phyloP scores from a whole-genome alignment of 225 moss, liverwort and hornwort genomes.

The Thuidium tamariscinum region DNA sequence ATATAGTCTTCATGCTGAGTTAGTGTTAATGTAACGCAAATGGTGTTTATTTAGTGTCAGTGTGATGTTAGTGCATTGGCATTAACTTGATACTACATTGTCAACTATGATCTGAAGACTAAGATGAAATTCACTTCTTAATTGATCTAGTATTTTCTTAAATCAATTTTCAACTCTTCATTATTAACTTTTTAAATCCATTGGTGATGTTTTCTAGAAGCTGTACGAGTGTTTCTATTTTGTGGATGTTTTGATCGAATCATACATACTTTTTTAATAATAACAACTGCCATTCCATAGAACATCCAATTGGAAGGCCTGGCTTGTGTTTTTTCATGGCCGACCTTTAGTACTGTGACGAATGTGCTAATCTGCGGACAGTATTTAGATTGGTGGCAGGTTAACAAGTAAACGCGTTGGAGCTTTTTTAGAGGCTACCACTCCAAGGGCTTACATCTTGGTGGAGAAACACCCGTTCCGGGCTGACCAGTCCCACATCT shows the following conservation, averaged over 20 bases:
- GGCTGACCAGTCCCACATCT: slow-evolving; percentile 72
- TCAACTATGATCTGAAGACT: neutral
- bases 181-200: neutral
- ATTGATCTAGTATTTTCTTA: neutral
- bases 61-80: neutral
- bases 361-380: neutral
- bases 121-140: neutral
- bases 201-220: neutral
- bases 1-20: neutral
- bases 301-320: neutral
- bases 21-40: neutral
- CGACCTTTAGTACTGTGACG: neutral
- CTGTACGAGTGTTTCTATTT: neutral
- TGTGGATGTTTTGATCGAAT: neutral
- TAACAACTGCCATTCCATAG: neutral
- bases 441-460: slow-evolving; percentile 62
- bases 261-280: neutral
- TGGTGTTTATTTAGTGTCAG: neutral
- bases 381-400: slow-evolving; percentile 76
- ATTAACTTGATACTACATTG: neutral
- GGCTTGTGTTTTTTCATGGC: neutral
- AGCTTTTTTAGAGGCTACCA: slow-evolving; percentile 53
- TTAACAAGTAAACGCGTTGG: slow-evolving; percentile 83
- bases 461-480: slow-evolving; percentile 89
- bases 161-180: neutral